These are phyloP conservation scores for Hypoxylon sp. DNA, from an alignment of 2,329 filamentous ascomycete genomes.

Conservation along the genomic window DNA sequence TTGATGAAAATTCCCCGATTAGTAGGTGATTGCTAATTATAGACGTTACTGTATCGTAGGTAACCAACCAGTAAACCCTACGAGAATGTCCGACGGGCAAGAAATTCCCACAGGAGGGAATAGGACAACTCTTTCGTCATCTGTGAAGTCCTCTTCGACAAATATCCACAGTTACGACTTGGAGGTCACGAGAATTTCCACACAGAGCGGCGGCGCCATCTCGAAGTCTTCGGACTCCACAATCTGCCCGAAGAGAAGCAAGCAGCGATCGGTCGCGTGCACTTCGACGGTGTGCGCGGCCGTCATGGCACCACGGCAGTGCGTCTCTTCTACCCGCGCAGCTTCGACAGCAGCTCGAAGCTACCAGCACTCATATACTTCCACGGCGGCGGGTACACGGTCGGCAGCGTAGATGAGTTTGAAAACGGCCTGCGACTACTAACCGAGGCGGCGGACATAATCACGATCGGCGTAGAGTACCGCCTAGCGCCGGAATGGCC, in stretches of 20 bases:
- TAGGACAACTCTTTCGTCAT: constrained; percentile 9
- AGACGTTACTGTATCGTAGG: too few relatives aligned
- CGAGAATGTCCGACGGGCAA: constrained; percentile 4
- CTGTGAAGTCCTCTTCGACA: constrained; percentile 17
- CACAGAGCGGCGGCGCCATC: constrained; percentile 26
- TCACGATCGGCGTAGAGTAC: constrained; percentile 48
- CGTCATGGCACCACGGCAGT: constrained; percentile 48
- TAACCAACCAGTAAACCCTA: not conserved
- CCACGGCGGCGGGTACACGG: constrained; percentile 50
- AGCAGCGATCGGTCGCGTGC: constrained; percentile 43
- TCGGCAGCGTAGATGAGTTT: constrained; percentile 51
- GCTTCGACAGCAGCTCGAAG: constrained; percentile 28
- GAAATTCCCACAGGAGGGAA: constrained; percentile 11
- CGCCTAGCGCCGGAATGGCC: constrained; percentile 46
- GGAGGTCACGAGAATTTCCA: constrained; percentile 22
- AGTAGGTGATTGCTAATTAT: not conserved
- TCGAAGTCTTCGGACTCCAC: constrained; percentile 47
- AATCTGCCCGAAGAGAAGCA: constrained; percentile 33
- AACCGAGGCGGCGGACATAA: constrained; percentile 40
- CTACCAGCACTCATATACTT: constrained; percentile 48
- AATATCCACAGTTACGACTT: constrained; percentile 16
- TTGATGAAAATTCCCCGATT: not conserved
- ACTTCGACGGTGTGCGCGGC: constrained; percentile 46
- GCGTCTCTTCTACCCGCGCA: constrained; percentile 46
- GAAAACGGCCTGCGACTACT: constrained; percentile 48